Evolutionary conservation across 2,329 filamentous ascomycete genomes (phyloP).

Genomic region (Ceratocystis destructans): DNA sequence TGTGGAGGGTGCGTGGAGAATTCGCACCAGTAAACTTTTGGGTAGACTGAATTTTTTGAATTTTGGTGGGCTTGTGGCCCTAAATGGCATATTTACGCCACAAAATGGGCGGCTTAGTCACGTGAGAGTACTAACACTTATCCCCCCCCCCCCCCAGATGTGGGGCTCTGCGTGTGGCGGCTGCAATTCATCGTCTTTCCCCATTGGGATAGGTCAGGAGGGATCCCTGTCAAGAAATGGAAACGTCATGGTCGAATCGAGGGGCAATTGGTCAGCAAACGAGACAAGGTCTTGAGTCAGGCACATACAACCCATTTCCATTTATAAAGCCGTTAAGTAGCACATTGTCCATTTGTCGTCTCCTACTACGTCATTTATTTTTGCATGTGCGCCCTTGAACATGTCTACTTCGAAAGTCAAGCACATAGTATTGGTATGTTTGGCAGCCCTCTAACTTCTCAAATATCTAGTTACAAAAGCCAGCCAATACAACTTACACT

Average conservation of each 20-base stretch:
- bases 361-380: not conserved
- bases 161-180: conserved; percentile 7
- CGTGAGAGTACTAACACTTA: conserved; percentile 11
- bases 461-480: not conserved
- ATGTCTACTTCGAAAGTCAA: conserved; percentile 42
- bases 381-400: not conserved
- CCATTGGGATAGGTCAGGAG: not conserved
- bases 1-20: conserved; percentile 17
- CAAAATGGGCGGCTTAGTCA: conserved; percentile 9
- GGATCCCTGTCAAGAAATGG: conserved; percentile 5
- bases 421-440: conserved; percentile 58
- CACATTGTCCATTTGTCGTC: not conserved
- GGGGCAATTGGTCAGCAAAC: conserved; percentile 8
- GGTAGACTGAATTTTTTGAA: conserved; percentile 16
- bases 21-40: conserved; percentile 18
- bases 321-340: no score
- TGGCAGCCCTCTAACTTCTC: not conserved
- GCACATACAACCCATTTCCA: not conserved
- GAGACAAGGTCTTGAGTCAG: not conserved
- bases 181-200: not conserved
- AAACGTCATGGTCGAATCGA: not conserved
- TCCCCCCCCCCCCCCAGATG: conserved; percentile 6
- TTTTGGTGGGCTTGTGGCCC: conserved; percentile 20
- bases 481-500: conserved; percentile 5
- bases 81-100: conserved; percentile 17